phyloP scores from a whole-genome alignment of 176 grass and related monocot genomes.

The Musa beccarii region DNA sequence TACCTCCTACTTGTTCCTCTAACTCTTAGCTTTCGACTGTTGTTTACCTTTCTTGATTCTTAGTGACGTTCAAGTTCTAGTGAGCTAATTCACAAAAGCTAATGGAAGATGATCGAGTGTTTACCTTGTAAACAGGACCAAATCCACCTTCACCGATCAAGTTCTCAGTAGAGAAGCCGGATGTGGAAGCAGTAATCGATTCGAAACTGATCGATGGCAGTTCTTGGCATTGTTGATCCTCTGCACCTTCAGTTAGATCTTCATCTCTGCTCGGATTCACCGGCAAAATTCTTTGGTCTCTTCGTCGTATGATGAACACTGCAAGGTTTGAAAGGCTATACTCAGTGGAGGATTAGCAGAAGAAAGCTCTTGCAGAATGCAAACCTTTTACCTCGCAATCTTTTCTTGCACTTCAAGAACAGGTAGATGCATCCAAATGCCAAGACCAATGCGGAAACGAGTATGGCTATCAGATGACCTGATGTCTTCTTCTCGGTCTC shows the following conservation, averaged over 20 bases:
- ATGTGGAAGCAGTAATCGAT: conserved; percentile 37
- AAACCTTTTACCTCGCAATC: conserved; percentile 30
- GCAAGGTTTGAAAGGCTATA: not conserved
- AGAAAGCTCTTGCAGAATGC: not conserved
- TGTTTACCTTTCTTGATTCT: too few species aligned
- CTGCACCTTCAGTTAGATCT: conserved; percentile 3
- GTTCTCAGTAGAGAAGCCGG: conserved; percentile 44
- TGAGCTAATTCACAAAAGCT: too few species aligned
- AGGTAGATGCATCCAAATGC: conserved; percentile 28
- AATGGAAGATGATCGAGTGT: too few species aligned
- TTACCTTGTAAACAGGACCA: conserved; percentile 82
- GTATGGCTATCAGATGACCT: not conserved
- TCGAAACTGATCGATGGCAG: conserved; percentile 56
- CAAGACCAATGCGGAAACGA: conserved; percentile 6
- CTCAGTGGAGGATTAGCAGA: not conserved
- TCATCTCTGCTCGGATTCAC: conserved; percentile 8
- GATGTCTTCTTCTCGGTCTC: not conserved
- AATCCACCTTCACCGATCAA: conserved; percentile 87
- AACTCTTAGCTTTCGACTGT: too few species aligned
- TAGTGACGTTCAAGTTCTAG: too few species aligned
- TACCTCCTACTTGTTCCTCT: too few species aligned
- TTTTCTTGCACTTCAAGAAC: conserved; percentile 33
- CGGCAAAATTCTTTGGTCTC: not conserved
- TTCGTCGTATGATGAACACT: not conserved
- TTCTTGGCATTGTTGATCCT: conserved; percentile 40